phyloP scores from a whole-genome alignment of 345 rosid species.

The Geranium rotundifolium region DNA sequence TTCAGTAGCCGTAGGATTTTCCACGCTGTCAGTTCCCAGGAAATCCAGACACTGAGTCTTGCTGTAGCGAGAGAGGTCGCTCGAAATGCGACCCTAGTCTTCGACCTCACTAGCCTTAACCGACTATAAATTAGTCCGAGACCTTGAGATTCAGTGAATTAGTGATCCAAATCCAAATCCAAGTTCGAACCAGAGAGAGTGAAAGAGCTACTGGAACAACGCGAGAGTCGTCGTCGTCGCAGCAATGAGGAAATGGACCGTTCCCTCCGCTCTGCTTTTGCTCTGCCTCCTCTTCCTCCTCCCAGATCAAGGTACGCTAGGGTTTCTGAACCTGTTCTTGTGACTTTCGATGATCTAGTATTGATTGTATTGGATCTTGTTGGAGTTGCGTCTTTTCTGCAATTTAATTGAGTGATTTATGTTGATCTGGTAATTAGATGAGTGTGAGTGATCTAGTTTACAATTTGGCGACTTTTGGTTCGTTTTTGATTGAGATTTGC shows the following conservation, averaged over 20 bases:
- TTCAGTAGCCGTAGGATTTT: conserved; percentile 25
- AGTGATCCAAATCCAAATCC: background rate
- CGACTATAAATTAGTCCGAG: no score
- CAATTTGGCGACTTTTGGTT: no score
- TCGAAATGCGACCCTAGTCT: no score
- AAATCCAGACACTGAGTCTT: no score
- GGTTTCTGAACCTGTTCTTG: background rate
- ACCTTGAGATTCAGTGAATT: no score
- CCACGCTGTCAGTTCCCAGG: conserved; percentile 18
- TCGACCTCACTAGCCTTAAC: no score
- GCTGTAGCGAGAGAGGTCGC: no score
- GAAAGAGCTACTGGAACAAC: conserved; percentile 7
- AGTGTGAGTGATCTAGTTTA: no score
- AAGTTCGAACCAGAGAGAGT: background rate
- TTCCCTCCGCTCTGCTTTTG: conserved; percentile 68
- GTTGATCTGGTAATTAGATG: no score
- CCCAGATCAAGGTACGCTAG: conserved; percentile 68
- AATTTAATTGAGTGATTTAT: no score
- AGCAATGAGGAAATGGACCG: conserved; percentile 83
- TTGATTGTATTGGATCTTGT: background rate
- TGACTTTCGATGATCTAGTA: background rate
- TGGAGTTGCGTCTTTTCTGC: no score
- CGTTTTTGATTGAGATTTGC: background rate
- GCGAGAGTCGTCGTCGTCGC: background rate
- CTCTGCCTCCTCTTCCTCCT: conserved; percentile 51